These are phyloP conservation scores for Talaromyces piceae DNA, from an alignment of 2,329 filamentous ascomycete species.

Conservation along the genomic window DNA sequence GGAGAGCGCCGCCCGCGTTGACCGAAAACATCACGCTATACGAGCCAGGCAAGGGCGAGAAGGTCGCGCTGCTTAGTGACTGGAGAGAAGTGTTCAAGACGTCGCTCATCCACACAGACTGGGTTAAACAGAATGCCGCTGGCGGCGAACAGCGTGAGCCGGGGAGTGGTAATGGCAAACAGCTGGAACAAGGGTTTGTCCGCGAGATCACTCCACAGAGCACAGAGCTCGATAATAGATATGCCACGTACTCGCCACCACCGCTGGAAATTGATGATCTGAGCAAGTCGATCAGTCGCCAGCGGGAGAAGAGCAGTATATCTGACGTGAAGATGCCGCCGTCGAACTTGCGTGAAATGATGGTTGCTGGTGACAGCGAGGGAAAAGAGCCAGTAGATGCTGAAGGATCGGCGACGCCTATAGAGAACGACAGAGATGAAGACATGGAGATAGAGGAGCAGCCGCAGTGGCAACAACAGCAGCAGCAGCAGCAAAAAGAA, in stretches of 20 bases:
- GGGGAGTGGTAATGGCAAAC: not conserved
- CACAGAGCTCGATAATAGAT: not conserved
- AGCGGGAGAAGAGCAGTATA: not conserved
- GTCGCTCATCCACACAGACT: slow-evolving; percentile 24
- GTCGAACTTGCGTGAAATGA: not conserved
- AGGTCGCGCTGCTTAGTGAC: slow-evolving; percentile 39
- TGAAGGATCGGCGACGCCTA: not conserved
- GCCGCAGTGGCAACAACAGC: not conserved
- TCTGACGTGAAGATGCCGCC: not conserved
- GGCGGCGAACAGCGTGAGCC: not conserved
- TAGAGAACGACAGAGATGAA: not conserved
- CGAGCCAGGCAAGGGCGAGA: slow-evolving; percentile 33
- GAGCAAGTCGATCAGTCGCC: slow-evolving; percentile 7
- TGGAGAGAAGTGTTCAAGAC: slow-evolving; percentile 40
- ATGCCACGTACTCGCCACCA: slow-evolving; percentile 10
- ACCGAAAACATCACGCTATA: slow-evolving; percentile 23
- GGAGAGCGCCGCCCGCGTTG: slow-evolving; percentile 24
- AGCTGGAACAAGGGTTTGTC: not conserved
- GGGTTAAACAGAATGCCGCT: slow-evolving; percentile 4
- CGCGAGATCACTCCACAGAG: not conserved
- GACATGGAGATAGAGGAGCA: no score
- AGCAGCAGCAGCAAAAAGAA: slow-evolving; percentile 1
- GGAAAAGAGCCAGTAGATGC: not conserved
- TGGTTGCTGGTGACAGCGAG: slow-evolving; percentile 7
- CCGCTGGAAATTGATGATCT: slow-evolving; percentile 10